Base-by-base conservation (phyloP, 2,329 filamentous ascomycete genomes). In the Phyllosticta citriasiana region DNA sequence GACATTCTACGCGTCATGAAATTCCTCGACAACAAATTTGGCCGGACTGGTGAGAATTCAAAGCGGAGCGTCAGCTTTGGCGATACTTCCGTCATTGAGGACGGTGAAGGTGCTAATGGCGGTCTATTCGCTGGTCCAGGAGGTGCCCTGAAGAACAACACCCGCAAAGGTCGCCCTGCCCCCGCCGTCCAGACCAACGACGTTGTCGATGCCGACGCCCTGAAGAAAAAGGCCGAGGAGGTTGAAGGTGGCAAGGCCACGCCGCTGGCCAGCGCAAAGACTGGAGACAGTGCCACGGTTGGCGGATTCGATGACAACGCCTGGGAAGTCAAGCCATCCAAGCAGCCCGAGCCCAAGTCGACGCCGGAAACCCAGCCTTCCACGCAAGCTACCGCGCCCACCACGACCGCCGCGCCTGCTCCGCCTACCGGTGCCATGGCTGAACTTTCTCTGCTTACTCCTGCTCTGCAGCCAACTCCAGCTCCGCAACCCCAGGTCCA, bases 1-100 rank as follows among this genome's bases (percentile, higher is more conserved):
- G 94, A 99, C 73, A 96, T 97, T 63, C 84, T 99, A 69, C 92
- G 96, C 65, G 89, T 99, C 6, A 97, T 94, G 85, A 92, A 93
- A 65, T 84, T 83, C 67, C 76, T 99, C 61, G 93, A 99, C 73
- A 83, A 80, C 71, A 94, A 90, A 71, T 96, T 84, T 70, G 83
- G 82, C 57, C 87, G 92, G 47, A 83, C 80, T 55, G 74, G 73
- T 35, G 70, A 71, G 55, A 82, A 80, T 61, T 85, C 84, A 67
- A 78, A 79, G 62, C 77, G 80, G 53, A 79, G 76, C 65, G 80
- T 81, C 30, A 82, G 76, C 67, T 81, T 82, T 67, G 80, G 76
- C 9, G 79, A 77, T 1, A 73, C 78, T 57, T 77, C 80, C 64
- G 82, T 79, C 30, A 78, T 79, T n/a, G 83, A 80, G n/a, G 85